Conservation (phyloP, 768 basidiomycete genomes). For the Boletus rubescentipes region DNA sequence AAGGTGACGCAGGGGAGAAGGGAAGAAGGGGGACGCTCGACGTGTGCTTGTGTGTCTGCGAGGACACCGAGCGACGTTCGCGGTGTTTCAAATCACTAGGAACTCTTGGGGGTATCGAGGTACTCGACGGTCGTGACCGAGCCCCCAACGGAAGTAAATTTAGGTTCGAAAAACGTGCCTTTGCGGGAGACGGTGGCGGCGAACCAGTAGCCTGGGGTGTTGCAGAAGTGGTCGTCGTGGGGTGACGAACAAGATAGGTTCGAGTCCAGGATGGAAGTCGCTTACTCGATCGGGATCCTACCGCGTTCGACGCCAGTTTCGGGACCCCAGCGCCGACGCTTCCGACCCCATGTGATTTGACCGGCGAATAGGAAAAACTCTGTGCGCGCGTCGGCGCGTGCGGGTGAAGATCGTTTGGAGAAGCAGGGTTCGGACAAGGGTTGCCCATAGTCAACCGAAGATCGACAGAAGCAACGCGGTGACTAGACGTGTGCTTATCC, state of each 20-base stretch:
- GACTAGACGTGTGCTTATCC: slow-evolving; percentile 14
- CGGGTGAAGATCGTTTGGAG: slow-evolving; percentile 23
- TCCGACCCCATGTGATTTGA: neutral
- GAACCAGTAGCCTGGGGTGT: neutral
- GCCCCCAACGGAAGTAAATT: neutral
- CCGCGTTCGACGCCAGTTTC: slow-evolving; percentile 11
- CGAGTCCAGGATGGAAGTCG: slow-evolving; percentile 21
- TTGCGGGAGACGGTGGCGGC: neutral
- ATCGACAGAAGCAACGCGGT: slow-evolving; percentile 19
- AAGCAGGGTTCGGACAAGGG: slow-evolving; percentile 8
- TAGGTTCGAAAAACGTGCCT: neutral
- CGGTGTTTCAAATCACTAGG: too few species aligned
- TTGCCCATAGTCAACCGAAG: slow-evolving; percentile 9
- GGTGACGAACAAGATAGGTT: neutral
- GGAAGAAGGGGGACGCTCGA: neutral
- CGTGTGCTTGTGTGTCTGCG: slow-evolving; percentile 6
- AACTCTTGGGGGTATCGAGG: too few species aligned
- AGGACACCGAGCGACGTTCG: neutral
- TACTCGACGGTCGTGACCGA: too few species aligned
- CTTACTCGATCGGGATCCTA: slow-evolving; percentile 3
- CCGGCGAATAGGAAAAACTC: neutral
- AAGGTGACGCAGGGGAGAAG: neutral
- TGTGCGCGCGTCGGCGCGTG: slow-evolving; percentile 11
- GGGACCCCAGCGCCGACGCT: neutral
- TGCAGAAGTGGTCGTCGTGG: neutral